These are phyloP conservation scores for Hanseniaspora opuntiae DNA, from an alignment of 805 yeast genomes.

Conservation along the genomic window DNA sequence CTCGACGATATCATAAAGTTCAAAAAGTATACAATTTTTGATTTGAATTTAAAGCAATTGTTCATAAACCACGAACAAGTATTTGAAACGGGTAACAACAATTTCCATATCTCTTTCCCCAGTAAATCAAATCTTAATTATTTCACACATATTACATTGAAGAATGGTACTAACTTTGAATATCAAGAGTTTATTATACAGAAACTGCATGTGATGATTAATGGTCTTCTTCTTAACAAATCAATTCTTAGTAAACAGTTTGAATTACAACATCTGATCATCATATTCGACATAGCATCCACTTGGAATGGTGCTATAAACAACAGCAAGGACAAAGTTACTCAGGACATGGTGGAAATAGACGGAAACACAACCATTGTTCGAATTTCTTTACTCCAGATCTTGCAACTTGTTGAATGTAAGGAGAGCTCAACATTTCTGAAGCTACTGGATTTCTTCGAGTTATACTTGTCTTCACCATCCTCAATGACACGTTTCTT, in stretches of 20 bases:
- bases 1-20: not conserved
- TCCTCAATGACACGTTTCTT: not conserved
- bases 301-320: not conserved
- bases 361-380: not conserved
- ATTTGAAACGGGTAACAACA: not conserved
- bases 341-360: not conserved
- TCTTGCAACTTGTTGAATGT: not conserved
- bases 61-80: not conserved
- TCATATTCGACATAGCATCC: constrained; percentile 1
- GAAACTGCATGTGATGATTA: not conserved
- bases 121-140: not conserved
- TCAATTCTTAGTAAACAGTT: not conserved
- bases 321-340: not conserved
- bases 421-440: not conserved
- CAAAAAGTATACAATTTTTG: not conserved
- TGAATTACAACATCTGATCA: not conserved
- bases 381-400: not conserved
- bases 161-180: not conserved
- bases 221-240: not conserved
- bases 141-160: not conserved
- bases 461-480: not conserved
- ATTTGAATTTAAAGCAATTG: not conserved
- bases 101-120: not conserved
- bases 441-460: not conserved
- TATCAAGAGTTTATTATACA: not conserved